These are phyloP conservation scores for Boletus subcaerulescens DNA, from an alignment of 768 basidiomycete species.

Conservation along the genomic window DNA sequence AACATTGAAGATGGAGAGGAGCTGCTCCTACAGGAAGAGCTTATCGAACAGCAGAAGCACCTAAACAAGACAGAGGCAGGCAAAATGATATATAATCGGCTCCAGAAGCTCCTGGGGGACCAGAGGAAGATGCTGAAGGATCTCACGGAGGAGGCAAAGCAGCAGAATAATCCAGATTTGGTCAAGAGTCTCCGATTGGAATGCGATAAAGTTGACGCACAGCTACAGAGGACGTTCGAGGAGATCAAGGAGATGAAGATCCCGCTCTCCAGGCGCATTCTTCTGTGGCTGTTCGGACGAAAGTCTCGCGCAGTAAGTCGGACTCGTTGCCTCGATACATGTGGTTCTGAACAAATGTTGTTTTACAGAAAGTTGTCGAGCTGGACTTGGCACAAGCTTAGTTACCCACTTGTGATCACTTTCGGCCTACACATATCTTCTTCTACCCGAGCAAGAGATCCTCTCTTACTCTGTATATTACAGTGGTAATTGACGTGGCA, in stretches of 20 bases:
- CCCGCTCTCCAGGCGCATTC: slow-evolving; percentile 7
- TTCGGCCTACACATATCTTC: no score
- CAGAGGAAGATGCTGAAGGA: slow-evolving; percentile 13
- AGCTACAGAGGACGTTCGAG: slow-evolving; percentile 19
- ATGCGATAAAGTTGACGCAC: slow-evolving; percentile 1
- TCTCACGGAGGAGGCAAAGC: slow-evolving; percentile 19
- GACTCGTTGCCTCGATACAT: no score
- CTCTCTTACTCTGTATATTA: no score
- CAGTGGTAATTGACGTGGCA: no score
- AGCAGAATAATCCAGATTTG: slow-evolving; percentile 7
- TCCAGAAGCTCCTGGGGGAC: slow-evolving; percentile 16
- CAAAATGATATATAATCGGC: slow-evolving; percentile 13
- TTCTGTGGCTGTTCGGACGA: slow-evolving; percentile 1
- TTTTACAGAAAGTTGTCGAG: no score
- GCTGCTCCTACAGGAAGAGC: slow-evolving; percentile 21
- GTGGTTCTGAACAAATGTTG: no score
- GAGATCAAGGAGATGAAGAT: slow-evolving; percentile 20
- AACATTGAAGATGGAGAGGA: neutral
- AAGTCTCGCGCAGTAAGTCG: slow-evolving; percentile 13
- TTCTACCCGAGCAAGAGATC: no score
- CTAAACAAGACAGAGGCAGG: slow-evolving; percentile 24
- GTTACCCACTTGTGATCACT: no score
- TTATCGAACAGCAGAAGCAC: slow-evolving; percentile 7
- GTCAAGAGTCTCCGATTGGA: slow-evolving; percentile 11
- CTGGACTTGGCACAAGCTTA: neutral